Conservation (phyloP, 371 early-diverging fungal species). For the Mortierella sp. region DNA sequence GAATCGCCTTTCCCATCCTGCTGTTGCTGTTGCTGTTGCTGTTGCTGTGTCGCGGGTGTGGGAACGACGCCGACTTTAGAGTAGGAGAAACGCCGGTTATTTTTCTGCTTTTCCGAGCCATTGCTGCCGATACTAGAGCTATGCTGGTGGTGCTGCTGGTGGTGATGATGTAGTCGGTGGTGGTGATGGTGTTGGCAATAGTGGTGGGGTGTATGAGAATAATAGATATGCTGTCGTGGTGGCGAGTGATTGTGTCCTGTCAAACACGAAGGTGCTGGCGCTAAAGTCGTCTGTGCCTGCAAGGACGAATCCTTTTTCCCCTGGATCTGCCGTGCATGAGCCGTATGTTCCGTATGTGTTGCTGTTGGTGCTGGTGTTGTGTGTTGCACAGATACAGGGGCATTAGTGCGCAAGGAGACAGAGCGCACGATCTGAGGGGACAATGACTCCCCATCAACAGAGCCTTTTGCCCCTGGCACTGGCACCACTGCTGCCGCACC, state of each 20-base stretch:
- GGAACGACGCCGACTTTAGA: conserved; percentile 21
- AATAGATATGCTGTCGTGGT: conserved; percentile 22
- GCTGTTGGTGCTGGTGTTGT: background rate
- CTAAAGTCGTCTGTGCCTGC: background rate
- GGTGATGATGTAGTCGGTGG: conserved; percentile 2
- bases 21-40: conserved; percentile 5
- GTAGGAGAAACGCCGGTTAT: conserved; percentile 34
- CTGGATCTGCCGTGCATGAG: background rate
- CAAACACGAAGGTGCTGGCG: background rate
- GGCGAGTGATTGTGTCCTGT: background rate
- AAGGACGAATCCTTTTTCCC: background rate
- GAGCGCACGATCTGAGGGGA: background rate
- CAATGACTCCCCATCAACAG: background rate
- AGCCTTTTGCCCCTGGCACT: background rate
- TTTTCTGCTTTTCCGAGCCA: conserved; percentile 20
- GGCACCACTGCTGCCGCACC: background rate
- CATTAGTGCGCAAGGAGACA: background rate
- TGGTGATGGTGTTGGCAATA: conserved; percentile 16
- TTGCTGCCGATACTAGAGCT: background rate
- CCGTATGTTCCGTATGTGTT: background rate
- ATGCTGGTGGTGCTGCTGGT: background rate
- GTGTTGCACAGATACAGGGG: background rate
- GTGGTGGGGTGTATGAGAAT: conserved; percentile 28
- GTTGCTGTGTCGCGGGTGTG: background rate
- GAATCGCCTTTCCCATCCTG: background rate